Evolutionary conservation across 352 stramenopile genomes (phyloP), one percentile per base, ranked within the genome.

Genomic region (Globisporangium barbulae): DNA sequence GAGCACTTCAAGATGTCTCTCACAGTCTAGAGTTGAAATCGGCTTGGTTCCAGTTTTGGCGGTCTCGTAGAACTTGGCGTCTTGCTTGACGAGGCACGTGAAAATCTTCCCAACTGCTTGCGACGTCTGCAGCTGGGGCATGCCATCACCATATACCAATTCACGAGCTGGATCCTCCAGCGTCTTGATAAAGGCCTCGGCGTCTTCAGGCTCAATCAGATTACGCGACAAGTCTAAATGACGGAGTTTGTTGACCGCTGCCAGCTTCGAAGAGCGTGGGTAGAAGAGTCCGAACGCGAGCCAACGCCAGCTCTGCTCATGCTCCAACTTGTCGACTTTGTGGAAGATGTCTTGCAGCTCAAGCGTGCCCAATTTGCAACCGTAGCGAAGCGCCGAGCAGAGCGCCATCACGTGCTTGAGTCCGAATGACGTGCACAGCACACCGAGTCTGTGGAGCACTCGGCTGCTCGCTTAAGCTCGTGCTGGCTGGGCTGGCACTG

Each of bases 281-380:
- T 47, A 66, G 50, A 66, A 66, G 21, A 66, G 13, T 2, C 50
- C 50, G 39, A 66, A 61, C 33, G 50, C 61, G 21, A 66, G 35
- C 52, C 61, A 66, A 28, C 52, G 39, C 61, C 61, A 66, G 61
- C 56, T 53, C 31, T 54, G 19, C 25, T 42, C 17, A 17, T 30
- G 25, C 15, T 54, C n/a, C 7, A 13, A 17, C 42, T 30, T 28
- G 22, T 59, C 21, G n/a, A 59, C 9, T 19, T n/a, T 48, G 17
- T 49, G 5, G 35, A 48, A 33, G 17, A 45, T n/a, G 21, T 31
- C 42, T 15, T 28, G 35, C 22, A n/a, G 41, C 5, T n/a, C 7
- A 21, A 59, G 6, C 3, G 22, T 30, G 7, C 33, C 35, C 19
- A 59, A 17, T 2, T 35, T 30, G 35, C 53, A 48, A 31, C 53